A percentile compares a stretch with the other conserved stretches of the same genome.
Conservation (phyloP, 1,284 basidiomycete genomes). For the Clitocybe nebularis region DNA sequence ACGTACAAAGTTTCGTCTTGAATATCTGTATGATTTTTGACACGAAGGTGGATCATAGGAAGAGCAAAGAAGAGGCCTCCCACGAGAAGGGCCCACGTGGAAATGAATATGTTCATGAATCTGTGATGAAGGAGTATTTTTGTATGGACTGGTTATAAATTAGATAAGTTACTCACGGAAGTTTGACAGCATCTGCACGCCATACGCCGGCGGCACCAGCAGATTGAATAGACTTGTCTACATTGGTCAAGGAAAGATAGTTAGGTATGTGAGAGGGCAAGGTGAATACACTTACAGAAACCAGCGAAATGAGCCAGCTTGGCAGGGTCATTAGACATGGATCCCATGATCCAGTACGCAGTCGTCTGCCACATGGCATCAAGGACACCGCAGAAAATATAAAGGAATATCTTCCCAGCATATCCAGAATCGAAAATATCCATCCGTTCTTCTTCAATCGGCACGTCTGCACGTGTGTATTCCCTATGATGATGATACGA, state of each 20-base stretch:
- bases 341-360: conserved; percentile 57
- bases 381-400: conserved; percentile 55
- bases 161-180: too few relatives aligned
- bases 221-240: conserved; percentile 55
- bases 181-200: conserved; percentile 42
- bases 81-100: conserved; percentile 48
- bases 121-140: conserved; percentile 21
- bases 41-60: conserved; percentile 52
- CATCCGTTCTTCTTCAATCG: conserved; percentile 37
- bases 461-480: conserved; percentile 54
- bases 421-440: conserved; percentile 54
- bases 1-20: conserved; percentile 43
- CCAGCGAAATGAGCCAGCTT: conserved; percentile 56
- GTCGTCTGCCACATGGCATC: conserved; percentile 62
- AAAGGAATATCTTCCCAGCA: conserved; percentile 50
- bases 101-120: conserved; percentile 52
- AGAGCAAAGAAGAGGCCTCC: conserved; percentile 46
- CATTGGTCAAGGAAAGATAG: neutral
- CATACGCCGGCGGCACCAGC: conserved; percentile 51
- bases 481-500: conserved; percentile 30
- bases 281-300: conserved; percentile 35
- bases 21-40: conserved; percentile 44
- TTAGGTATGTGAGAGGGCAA: conserved; percentile 7
- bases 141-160: conserved; percentile 5
- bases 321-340: conserved; percentile 56